Conservation (phyloP, 2,329 filamentous ascomycete species). For the Coniochaeta ligniaria region DNA sequence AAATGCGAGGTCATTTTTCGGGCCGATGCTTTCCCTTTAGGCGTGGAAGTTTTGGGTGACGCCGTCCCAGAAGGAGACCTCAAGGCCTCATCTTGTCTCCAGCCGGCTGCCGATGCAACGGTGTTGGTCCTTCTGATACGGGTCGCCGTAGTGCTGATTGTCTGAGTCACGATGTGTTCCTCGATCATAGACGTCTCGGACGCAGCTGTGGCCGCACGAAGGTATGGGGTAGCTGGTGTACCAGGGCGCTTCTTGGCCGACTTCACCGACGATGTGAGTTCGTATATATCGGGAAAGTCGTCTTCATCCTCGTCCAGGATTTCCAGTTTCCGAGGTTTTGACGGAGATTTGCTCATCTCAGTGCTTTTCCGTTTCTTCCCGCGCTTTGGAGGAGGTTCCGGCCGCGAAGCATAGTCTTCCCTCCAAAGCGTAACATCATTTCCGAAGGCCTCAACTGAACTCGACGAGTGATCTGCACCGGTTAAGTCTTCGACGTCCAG, state of each 20-base stretch:
- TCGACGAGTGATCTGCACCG: slow-evolving; percentile 10
- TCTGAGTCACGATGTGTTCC: slow-evolving; percentile 14
- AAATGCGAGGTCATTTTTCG: background rate
- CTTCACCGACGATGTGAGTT: slow-evolving; percentile 20
- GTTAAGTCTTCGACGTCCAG: slow-evolving; percentile 9
- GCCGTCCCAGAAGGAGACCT: background rate
- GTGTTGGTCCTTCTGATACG: slow-evolving; percentile 7
- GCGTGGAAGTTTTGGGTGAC: background rate
- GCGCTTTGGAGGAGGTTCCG: slow-evolving; percentile 28
- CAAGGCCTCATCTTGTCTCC: background rate
- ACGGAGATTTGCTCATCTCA: slow-evolving; percentile 30
- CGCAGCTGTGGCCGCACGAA: background rate
- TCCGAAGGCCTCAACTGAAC: slow-evolving; percentile 23
- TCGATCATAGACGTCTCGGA: slow-evolving; percentile 8
- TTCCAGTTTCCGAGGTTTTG: slow-evolving; percentile 5
- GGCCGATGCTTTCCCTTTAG: background rate
- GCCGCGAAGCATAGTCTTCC: slow-evolving; percentile 30
- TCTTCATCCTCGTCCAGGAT: slow-evolving; percentile 27
- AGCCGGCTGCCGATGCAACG: background rate
- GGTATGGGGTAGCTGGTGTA: background rate
- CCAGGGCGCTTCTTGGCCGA: slow-evolving; percentile 6
- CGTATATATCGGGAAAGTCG: slow-evolving; percentile 48
- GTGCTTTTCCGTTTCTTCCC: slow-evolving; percentile 46
- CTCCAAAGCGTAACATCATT: slow-evolving; percentile 34
- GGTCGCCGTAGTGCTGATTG: slow-evolving; percentile 14